Conservation (phyloP, 148 eudicot species). For the Camellia granthamiana region DNA sequence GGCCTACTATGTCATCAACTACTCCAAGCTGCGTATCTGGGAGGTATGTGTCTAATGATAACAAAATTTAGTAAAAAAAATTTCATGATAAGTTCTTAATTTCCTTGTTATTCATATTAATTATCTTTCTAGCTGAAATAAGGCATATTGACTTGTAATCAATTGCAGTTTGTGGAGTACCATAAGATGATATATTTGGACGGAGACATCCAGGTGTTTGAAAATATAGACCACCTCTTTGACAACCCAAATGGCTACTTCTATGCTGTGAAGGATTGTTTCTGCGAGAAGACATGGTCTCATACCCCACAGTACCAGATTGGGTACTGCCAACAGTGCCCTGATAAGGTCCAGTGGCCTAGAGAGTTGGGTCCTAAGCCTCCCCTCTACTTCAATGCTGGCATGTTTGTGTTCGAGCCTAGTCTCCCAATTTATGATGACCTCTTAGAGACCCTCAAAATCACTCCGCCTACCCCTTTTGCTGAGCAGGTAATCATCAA, state of each 20-base stretch:
- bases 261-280: conserved; percentile 41
- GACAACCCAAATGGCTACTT: conserved; percentile 31
- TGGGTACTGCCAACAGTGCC: conserved; percentile 30
- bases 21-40: conserved; percentile 84
- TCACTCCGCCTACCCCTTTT: conserved; percentile 42
- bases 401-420: conserved; percentile 48
- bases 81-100: too few species aligned
- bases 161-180: conserved; percentile 3
- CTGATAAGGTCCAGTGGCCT: conserved; percentile 36
- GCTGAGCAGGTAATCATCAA: conserved; percentile 40
- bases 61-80: too few species aligned
- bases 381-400: conserved; percentile 44
- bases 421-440: conserved; percentile 27
- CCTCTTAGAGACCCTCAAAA: conserved; percentile 29
- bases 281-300: conserved; percentile 41
- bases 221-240: conserved; percentile 38
- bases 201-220: conserved; percentile 41
- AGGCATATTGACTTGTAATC: too few species aligned
- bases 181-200: conserved; percentile 41
- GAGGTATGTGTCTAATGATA: conserved; percentile 33
- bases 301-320: conserved; percentile 34
- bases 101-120: too few species aligned
- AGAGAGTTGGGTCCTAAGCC: conserved; percentile 36
- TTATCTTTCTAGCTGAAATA: too few species aligned
- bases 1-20: conserved; percentile 80